Base-by-base conservation (phyloP, 352 stramenopile species). In the Phytopythium aichiense region DNA sequence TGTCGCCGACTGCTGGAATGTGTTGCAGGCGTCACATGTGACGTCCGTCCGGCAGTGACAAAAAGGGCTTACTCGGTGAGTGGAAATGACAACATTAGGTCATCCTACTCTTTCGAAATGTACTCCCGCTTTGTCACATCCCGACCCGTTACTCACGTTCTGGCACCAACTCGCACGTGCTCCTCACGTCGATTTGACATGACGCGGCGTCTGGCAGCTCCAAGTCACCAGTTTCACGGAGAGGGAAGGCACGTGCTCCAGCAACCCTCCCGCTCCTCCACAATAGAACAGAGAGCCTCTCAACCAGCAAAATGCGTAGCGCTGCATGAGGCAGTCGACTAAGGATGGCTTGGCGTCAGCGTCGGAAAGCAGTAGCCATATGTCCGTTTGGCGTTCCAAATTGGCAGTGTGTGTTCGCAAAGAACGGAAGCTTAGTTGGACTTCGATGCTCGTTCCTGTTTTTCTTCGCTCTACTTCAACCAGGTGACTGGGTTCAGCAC, bases 131-230 rank as follows among this genome's bases (percentile, higher is more conserved):
- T 31, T 31, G 28, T 31, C 28, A 31, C 28, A 31, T 31, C 28
- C 28, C n/a, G 40, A 22, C 40, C 40, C 40, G 40, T 45, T 45
- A 45, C 46, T 52, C 46, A 33, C 22, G 22, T 52, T 52, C 46
- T 52, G 46, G 28, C 46, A 52, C 30, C 46, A 13, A 23, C 7
- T 45, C 16, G 40, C 40, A 45, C 40, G 16, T 20, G 40, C 40
- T 22, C 40, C 40, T 45, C 22, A 52, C 25, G 46, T 52, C 25
- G 46, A 33, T 52, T 28, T 52, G 46, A 55, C 49, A 33, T 55
- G 40, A 45, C 23, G 23, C 23, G 49, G 22, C 22, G 31, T 30
- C 22, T n/a, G 15, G n/a, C 31, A 4, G 23, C 49, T n/a, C 2
- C 23, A 37, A 37, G 22, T 35, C 23, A 28, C 7, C 49, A 31